Conservation (phyloP, 441 rosid species). For the Jatropha multifida region DNA sequence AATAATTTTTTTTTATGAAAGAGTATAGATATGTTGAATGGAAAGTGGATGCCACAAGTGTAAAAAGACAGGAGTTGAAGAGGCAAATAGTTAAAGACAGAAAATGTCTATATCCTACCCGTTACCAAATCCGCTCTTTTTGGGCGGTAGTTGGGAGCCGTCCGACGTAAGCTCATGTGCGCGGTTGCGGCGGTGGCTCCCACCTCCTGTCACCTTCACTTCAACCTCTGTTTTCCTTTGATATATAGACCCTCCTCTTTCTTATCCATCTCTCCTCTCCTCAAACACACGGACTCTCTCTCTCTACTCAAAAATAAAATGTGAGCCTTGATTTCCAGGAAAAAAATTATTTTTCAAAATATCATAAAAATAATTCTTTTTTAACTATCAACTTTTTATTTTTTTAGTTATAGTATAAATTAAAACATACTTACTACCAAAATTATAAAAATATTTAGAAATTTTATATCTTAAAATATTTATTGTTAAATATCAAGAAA, state of each 20-base stretch:
- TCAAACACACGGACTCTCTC: not conserved
- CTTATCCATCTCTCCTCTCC: not conserved
- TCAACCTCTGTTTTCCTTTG: not conserved
- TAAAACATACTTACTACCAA: too few species aligned
- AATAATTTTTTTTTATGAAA: too few species aligned
- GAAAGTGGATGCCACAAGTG: conserved; percentile 8
- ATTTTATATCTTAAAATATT: too few species aligned
- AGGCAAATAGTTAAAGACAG: not conserved
- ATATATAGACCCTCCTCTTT: conserved; percentile 4
- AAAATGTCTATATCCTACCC: conserved; percentile 24
- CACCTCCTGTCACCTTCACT: conserved; percentile 9
- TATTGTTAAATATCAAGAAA: too few species aligned
- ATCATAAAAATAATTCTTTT: too few species aligned
- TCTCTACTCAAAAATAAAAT: not conserved
- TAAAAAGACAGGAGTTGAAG: not conserved
- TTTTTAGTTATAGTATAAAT: too few species aligned
- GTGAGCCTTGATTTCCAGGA: too few species aligned
- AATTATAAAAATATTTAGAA: too few species aligned
- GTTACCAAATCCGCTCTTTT: conserved; percentile 41
- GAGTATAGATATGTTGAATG: too few species aligned
- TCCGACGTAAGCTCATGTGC: conserved; percentile 48
- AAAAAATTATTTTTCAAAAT: too few species aligned
- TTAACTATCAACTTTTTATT: too few species aligned
- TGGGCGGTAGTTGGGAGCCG: conserved; percentile 45
- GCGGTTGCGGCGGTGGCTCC: conserved; percentile 47